phyloP scores from a whole-genome alignment of 352 stramenopile genomes.

The Pythium pyrilobum region DNA sequence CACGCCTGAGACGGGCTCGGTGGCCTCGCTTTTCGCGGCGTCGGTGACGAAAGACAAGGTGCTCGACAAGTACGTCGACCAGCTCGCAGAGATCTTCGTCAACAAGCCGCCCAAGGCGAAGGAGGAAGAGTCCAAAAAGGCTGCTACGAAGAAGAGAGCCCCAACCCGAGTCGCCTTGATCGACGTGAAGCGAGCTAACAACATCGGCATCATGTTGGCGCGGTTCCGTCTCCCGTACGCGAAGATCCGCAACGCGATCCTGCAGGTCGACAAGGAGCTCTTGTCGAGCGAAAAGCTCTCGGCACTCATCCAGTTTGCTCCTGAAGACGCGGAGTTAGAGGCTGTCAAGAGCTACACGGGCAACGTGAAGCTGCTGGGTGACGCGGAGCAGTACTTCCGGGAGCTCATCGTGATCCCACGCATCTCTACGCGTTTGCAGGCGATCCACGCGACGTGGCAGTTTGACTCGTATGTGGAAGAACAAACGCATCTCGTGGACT shows the following conservation, averaged over 20 bases:
- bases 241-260: conserved; percentile 70
- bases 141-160: conserved; percentile 38
- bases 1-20: conserved; percentile 13
- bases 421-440: conserved; percentile 60
- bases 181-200: conserved; percentile 81
- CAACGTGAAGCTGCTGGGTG: conserved; percentile 66
- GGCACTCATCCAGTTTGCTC: conserved; percentile 71
- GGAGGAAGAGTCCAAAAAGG: conserved; percentile 45
- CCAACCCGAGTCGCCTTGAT: conserved; percentile 75
- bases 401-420: conserved; percentile 64
- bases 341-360: conserved; percentile 57
- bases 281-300: conserved; percentile 71
- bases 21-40: conserved; percentile 35
- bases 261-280: conserved; percentile 73
- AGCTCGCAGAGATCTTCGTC: conserved; percentile 75
- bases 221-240: conserved; percentile 78
- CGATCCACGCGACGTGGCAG: conserved; percentile 79
- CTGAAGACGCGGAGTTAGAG: conserved; percentile 64
- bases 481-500: conserved; percentile 67
- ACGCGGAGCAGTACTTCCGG: conserved; percentile 77
- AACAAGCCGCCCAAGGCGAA: conserved; percentile 68
- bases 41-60: conserved; percentile 36
- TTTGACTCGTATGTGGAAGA: conserved; percentile 81
- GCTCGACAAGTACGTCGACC: conserved; percentile 59
- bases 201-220: conserved; percentile 84